Conservation (phyloP, 75 land plant species). For the Pinus tabuliformis region DNA sequence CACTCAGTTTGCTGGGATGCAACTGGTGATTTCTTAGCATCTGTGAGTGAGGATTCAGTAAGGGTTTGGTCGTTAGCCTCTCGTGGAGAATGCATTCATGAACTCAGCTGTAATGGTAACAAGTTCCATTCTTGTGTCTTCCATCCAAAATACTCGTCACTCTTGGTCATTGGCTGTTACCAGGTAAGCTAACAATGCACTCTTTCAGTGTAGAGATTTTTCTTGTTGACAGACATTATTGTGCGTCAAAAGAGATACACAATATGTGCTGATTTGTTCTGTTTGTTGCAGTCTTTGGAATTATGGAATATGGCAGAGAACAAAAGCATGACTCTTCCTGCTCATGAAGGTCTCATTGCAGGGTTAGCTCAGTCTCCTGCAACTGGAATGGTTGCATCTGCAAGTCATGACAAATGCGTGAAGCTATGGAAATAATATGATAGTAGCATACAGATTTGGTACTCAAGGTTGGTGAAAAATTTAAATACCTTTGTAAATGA, state of each 20-base stretch:
- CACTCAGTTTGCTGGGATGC: conserved; percentile 38
- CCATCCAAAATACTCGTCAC: conserved; percentile 38
- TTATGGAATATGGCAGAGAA: conserved; percentile 77
- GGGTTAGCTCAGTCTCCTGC: conserved; percentile 69
- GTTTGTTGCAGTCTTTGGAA: conserved; percentile 56
- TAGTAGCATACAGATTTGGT: too few relatives aligned
- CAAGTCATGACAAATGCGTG: conserved; percentile 89
- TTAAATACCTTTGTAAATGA: too few relatives aligned
- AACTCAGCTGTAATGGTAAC: conserved; percentile 46
- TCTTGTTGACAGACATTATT: background rate
- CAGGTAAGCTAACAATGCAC: conserved; percentile 21
- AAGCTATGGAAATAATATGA: conserved; percentile 72
- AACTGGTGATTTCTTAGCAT: conserved; percentile 27
- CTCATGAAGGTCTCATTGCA: conserved; percentile 84
- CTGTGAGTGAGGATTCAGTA: conserved; percentile 37
- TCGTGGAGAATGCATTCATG: conserved; percentile 30
- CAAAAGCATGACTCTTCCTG: conserved; percentile 62
- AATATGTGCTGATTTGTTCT: background rate
- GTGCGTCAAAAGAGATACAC: too few relatives aligned
- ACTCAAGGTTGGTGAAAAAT: too few relatives aligned
- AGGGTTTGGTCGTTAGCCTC: conserved; percentile 24
- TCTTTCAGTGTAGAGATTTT: too few relatives aligned
- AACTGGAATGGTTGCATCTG: conserved; percentile 86
- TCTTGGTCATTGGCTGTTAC: conserved; percentile 54
- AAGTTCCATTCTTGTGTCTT: conserved; percentile 58